Percentiles rank a stretch among this genome's conserved stretches.
phyloP scores from a whole-genome alignment of 2,329 filamentous ascomycete genomes.

The Phialemonium atrogriseum region DNA sequence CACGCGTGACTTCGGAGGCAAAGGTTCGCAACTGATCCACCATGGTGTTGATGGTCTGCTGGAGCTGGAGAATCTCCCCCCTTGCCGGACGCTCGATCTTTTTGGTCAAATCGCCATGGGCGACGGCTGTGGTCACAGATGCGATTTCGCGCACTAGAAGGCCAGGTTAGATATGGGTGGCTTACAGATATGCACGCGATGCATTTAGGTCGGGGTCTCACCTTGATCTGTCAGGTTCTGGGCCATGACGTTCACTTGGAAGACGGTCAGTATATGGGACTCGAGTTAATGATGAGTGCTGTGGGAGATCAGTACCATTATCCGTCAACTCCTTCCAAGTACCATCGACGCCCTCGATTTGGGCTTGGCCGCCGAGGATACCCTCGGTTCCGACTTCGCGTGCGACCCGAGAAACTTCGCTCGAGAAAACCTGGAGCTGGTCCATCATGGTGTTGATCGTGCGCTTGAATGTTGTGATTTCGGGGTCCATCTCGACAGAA shows the following conservation, averaged over 20 bases:
- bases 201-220: too few relatives aligned
- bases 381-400: constrained; percentile 95
- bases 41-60: constrained; percentile 86
- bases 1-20: constrained; percentile 74
- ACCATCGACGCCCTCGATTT: constrained; percentile 87
- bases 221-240: constrained; percentile 73
- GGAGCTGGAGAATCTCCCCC: constrained; percentile 74
- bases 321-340: constrained; percentile 97
- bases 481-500: constrained; percentile 92
- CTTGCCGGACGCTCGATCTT: constrained; percentile 76
- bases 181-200: too few relatives aligned
- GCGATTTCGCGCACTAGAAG: constrained; percentile 68
- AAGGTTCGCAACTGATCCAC: constrained; percentile 79
- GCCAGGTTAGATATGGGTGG: neutral
- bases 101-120: constrained; percentile 74
- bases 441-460: constrained; percentile 99
- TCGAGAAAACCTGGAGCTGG: constrained; percentile 91
- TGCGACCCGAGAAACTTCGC: constrained; percentile 88
- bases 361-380: constrained; percentile 85
- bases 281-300: too few relatives aligned
- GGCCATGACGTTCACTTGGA: constrained; percentile 72
- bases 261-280: constrained; percentile 17
- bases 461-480: constrained; percentile 95
- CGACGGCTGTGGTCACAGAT: constrained; percentile 75
- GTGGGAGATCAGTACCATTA: constrained; percentile 48